These are phyloP conservation scores for Triticum monococcum DNA, from an alignment of 176 grass and related monocot genomes.

Conservation along the genomic window DNA sequence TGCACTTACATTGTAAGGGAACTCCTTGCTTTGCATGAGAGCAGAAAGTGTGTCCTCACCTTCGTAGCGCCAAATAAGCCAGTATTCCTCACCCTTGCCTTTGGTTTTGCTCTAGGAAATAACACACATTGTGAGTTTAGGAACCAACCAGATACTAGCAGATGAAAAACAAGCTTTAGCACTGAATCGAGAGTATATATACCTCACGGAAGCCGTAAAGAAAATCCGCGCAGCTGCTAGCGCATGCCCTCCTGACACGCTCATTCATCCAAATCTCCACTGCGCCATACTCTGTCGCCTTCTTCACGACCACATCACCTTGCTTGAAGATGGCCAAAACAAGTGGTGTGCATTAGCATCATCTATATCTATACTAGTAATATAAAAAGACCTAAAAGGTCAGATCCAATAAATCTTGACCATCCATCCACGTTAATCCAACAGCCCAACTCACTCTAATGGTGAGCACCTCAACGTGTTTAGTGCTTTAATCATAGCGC, in stretches of 20 bases:
- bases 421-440: too few relatives aligned
- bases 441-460: too few relatives aligned
- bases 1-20: slow-evolving; percentile 94
- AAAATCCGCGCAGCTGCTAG: slow-evolving; percentile 88
- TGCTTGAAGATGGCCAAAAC: slow-evolving; percentile 53
- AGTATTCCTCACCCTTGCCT: slow-evolving; percentile 88
- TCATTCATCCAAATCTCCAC: slow-evolving; percentile 99
- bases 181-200: slow-evolving; percentile 12
- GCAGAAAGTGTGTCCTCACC: slow-evolving; percentile 80
- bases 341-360: neutral
- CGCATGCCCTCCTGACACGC: slow-evolving; percentile 74
- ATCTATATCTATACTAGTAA: too few relatives aligned
- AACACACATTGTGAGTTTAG: neutral
- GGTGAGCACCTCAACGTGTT: too few relatives aligned
- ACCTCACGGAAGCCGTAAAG: slow-evolving; percentile 94
- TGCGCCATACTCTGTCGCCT: slow-evolving; percentile 88
- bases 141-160: neutral
- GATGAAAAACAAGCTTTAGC: neutral
- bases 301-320: slow-evolving; percentile 90
- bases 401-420: too few relatives aligned
- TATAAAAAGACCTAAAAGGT: too few relatives aligned
- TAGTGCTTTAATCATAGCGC: too few relatives aligned
- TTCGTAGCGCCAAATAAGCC: slow-evolving; percentile 89
- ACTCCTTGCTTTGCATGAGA: slow-evolving; percentile 95
- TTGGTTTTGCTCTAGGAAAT: slow-evolving; percentile 70